Evolutionary conservation across 352 stramenopile genomes (phyloP).

Genomic region (Pythium plurisporium): DNA sequence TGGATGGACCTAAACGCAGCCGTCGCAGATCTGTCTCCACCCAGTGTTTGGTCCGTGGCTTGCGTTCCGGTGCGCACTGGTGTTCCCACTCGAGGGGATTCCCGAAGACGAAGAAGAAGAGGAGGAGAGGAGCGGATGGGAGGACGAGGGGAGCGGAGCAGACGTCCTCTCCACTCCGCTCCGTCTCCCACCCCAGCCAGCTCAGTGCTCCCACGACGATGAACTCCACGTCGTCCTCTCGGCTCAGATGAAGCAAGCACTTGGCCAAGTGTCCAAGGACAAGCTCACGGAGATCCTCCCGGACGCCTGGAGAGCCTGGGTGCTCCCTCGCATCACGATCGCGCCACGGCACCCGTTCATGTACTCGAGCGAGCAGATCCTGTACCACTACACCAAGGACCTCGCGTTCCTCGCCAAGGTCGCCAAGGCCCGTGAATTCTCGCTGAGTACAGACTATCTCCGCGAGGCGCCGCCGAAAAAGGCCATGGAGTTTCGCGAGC

Average conservation of each 20-base stretch:
- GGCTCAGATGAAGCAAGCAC: conserved; percentile 40
- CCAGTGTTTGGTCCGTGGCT: conserved; percentile 59
- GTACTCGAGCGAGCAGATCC: conserved; percentile 58
- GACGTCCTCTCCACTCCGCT: background rate
- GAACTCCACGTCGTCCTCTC: conserved; percentile 32
- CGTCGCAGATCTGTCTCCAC: conserved; percentile 62
- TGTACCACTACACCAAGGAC: conserved; percentile 79
- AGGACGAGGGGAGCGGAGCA: background rate
- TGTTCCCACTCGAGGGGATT: conserved; percentile 38
- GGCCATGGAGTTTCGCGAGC: conserved; percentile 37
- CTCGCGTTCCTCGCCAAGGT: conserved; percentile 35
- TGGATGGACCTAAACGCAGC: too few species aligned
- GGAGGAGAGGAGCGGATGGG: background rate
- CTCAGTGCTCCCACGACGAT: conserved; percentile 37
- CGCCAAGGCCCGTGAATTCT: conserved; percentile 27
- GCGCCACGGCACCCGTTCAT: conserved; percentile 51
- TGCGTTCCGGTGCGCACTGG: conserved; percentile 56
- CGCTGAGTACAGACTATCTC: conserved; percentile 42
- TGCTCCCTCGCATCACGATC: conserved; percentile 49
- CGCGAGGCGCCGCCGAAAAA: conserved; percentile 27
- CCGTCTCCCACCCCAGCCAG: too few species aligned
- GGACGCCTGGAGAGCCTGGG: conserved; percentile 54
- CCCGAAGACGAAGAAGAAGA: conserved; percentile 7
- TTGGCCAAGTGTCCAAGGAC: conserved; percentile 35
- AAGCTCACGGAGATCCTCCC: conserved; percentile 31